Base-by-base conservation (phyloP, 1,284 basidiomycete species). In the Fistulinella staudtii region DNA sequence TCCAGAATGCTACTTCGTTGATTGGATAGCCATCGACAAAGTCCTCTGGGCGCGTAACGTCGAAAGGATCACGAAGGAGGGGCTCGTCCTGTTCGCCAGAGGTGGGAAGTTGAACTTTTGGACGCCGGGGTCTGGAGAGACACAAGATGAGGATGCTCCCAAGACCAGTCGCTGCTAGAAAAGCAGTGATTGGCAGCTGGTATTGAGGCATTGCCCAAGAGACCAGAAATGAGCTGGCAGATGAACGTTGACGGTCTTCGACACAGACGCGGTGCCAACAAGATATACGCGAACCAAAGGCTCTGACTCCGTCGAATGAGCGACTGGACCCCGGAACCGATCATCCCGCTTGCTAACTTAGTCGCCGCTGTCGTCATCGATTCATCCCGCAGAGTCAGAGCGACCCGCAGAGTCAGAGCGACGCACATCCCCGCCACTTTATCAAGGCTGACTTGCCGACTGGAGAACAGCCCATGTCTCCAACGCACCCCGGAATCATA, bases 21-120 rank as follows among this genome's bases (percentile, higher is more conserved):
- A 93, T 73, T 9, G 89, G 85, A 43, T 79, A 78, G 2, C 91
- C 91, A 56, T 93, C 85, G 11, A 82, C 55, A 25, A 79, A 57
- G 57, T 92, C 85, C 54, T 83, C 79, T 3, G 83, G 77, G 33
- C 69, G 81, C 22, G 80, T 77, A 27, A 93, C 78, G 53, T 92
- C 80, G 61, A 92, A 93, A 3, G 89, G 81, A 60, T 93, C 91
- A 23, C 59, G 67, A 40, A 58, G 51, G 3, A 68, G 63, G 0
- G 50, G 51, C 46, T 69, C 68, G 15, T 61, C 57, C 11, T 60
- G 65, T 30, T 69, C 67, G 11, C 59, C 61, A 49, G 72, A 63
- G 4, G 64, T 61, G 23, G 80, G 77, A 18, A 88, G 73, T 41
- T 76, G 67, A 37, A 87, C 71, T 58, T 78, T 78, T 31, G 76